Evolutionary conservation across 148 eudicot genomes (phyloP).

Genomic region (Mesembryanthemum crystallinum): DNA sequence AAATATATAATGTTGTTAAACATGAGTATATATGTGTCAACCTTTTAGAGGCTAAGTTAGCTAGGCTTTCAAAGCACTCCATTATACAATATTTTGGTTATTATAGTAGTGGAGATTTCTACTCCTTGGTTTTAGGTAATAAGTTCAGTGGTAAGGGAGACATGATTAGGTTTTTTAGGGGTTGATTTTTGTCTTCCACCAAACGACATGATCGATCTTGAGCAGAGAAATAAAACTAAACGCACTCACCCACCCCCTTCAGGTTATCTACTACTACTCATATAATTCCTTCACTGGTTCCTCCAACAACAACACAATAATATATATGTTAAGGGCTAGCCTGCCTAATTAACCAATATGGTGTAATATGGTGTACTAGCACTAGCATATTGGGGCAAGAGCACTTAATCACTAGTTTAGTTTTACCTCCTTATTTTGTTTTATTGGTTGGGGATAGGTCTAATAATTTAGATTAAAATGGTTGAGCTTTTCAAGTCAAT

Average conservation of each 20-base stretch:
- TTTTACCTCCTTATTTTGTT: no score
- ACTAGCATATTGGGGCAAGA: neutral
- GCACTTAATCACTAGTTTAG: neutral
- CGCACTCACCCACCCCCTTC: neutral
- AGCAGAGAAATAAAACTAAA: neutral
- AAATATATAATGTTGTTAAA: no score
- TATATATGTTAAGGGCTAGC: neutral
- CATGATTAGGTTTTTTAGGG: conserved; percentile 1
- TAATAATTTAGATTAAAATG: no score
- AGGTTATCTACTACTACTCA: neutral
- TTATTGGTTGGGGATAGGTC: no score
- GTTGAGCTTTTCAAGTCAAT: no score
- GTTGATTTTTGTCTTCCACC: conserved; percentile 12
- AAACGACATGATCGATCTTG: conserved; percentile 4
- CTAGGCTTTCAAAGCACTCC: neutral
- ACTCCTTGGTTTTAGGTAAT: conserved; percentile 3
- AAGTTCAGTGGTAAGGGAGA: neutral
- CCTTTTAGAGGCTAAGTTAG: no score
- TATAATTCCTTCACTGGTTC: neutral
- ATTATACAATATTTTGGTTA: neutral
- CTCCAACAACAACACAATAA: neutral
- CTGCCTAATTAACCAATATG: no score
- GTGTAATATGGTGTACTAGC: no score
- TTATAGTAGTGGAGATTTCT: neutral
- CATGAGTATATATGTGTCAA: no score